phyloP scores from a whole-genome alignment of 805 yeast species.

The Metschnikowia aberdeeniae region DNA sequence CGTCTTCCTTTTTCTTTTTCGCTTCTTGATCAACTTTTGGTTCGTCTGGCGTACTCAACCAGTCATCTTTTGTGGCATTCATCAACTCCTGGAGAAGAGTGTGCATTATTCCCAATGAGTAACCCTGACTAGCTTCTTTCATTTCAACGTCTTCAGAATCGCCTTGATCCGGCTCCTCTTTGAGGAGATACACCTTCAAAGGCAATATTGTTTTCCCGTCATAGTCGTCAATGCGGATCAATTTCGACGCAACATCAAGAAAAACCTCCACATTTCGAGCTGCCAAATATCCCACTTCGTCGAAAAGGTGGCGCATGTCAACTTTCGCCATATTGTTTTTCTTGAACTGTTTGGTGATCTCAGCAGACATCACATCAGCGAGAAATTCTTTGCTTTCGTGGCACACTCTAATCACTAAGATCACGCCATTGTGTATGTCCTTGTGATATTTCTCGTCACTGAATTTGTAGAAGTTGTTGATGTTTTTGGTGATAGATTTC shows the following conservation, averaged over 20 bases:
- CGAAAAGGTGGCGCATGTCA: slow-evolving; percentile 38
- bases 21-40: not conserved
- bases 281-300: slow-evolving; percentile 48
- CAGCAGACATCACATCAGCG: slow-evolving; percentile 45
- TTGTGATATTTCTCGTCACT: slow-evolving; percentile 15
- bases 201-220: slow-evolving; percentile 27
- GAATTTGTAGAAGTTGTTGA: slow-evolving; percentile 27
- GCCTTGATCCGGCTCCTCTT: not conserved
- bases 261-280: slow-evolving; percentile 47
- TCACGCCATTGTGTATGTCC: slow-evolving; percentile 28
- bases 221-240: slow-evolving; percentile 43
- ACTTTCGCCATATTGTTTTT: slow-evolving; percentile 4
- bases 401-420: slow-evolving; percentile 60
- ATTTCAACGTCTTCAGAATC: slow-evolving; percentile 25
- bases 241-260: slow-evolving; percentile 40
- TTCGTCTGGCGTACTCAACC: slow-evolving; percentile 27
- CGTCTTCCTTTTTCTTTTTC: slow-evolving; percentile 8
- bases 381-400: slow-evolving; percentile 59
- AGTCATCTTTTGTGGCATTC: slow-evolving; percentile 37
- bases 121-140: slow-evolving; percentile 19
- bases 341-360: slow-evolving; percentile 37
- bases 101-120: slow-evolving; percentile 57
- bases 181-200: slow-evolving; percentile 20
- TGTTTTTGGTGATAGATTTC: slow-evolving; percentile 41
- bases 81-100: slow-evolving; percentile 63